phyloP scores from a whole-genome alignment of 176 grass and related monocot species.

The Lolium multiflorum region DNA sequence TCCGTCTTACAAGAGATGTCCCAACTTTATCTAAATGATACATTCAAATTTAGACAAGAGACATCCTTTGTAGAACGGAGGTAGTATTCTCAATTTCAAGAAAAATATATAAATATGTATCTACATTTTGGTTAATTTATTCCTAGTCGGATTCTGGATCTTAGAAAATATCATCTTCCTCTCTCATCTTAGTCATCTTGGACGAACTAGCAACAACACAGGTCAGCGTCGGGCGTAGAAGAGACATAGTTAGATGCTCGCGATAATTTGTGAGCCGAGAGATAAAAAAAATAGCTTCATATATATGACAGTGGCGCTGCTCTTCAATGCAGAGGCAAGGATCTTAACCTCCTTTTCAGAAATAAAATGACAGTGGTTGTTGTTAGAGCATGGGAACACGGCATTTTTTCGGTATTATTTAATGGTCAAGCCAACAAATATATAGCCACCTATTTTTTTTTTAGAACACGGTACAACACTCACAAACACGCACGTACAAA shows the following conservation, averaged over 20 bases:
- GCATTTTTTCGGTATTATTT: not conserved
- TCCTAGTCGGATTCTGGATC: not conserved
- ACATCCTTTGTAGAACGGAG: no score
- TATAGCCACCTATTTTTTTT: no score
- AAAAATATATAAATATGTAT: no score
- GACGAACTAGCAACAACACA: not conserved
- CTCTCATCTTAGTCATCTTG: not conserved
- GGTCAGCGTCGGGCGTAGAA: not conserved
- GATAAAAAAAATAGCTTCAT: not conserved
- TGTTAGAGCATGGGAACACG: not conserved
- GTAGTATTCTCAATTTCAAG: not conserved
- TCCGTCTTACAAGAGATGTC: no score
- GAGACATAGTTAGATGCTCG: not conserved
- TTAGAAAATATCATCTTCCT: not conserved
- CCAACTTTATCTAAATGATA: no score
- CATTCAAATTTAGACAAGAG: no score
- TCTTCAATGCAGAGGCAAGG: no score
- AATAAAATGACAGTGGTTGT: no score
- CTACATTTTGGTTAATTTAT: not conserved
- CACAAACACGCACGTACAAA: no score
- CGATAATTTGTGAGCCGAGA: not conserved
- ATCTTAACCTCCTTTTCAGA: no score
- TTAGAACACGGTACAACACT: no score
- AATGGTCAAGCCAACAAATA: not conserved
- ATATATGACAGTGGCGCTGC: not conserved